These are phyloP conservation scores for Crassisporium funariophilum DNA, from an alignment of 768 basidiomycete species.

Conservation along the genomic window DNA sequence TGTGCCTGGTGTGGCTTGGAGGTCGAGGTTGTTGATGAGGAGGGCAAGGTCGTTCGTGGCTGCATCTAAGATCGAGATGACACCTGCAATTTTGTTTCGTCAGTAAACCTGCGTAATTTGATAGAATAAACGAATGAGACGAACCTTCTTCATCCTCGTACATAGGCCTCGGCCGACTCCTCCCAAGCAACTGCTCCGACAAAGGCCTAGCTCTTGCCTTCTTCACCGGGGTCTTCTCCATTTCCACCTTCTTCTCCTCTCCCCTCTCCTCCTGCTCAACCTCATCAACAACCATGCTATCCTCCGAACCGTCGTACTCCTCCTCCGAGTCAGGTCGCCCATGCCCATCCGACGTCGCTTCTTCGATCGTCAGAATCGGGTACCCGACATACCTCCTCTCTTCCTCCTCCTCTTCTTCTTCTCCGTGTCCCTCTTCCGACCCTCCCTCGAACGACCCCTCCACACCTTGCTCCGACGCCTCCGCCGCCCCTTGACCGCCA, in stretches of 20 bases:
- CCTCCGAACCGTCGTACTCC: constrained; percentile 13
- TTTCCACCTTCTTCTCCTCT: constrained; percentile 15
- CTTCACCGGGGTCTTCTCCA: constrained; percentile 43
- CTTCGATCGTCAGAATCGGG: constrained; percentile 48
- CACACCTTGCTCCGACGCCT: no score
- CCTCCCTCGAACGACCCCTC: constrained; percentile 2
- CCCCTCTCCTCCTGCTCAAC: constrained; percentile 19
- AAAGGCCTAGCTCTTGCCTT: constrained; percentile 55
- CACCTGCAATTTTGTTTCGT: constrained; percentile 37
- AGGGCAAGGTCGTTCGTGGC: constrained; percentile 80
- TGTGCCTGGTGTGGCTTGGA: constrained; percentile 71
- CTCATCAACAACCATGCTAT: constrained; percentile 14
- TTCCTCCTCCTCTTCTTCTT: constrained; percentile 11
- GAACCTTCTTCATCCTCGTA: constrained; percentile 58
- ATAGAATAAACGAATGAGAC: constrained; percentile 16
- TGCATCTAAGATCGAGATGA: constrained; percentile 71
- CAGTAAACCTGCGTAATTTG: constrained; percentile 5
- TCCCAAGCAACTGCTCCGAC: constrained; percentile 63
- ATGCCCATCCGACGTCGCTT: constrained; percentile 57
- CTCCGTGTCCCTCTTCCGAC: constrained; percentile 12
- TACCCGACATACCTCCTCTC: constrained; percentile 11
- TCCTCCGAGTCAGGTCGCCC: constrained; percentile 19
- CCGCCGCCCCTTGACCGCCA: constrained; percentile 6
- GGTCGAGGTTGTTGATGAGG: constrained; percentile 77
- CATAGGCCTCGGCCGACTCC: constrained; percentile 49